Conservation (phyloP, 305 asterid species). For the Caryopteris hybrid region DNA sequence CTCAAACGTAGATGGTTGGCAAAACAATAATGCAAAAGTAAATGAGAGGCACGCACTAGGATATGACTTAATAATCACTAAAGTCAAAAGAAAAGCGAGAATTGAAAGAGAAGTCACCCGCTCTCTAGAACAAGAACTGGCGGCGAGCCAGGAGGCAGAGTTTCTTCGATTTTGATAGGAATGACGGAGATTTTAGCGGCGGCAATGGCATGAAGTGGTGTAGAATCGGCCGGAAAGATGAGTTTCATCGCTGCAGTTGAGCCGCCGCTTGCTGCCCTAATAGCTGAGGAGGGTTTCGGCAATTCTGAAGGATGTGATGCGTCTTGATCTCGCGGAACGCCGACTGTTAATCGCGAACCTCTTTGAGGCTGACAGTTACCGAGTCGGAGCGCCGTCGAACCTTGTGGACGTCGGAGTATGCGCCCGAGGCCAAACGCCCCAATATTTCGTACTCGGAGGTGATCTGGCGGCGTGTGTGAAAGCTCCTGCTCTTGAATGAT, state of each 20-base stretch:
- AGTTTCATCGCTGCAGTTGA: constrained; percentile 37
- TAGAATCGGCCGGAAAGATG: constrained; percentile 45
- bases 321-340: constrained; percentile 87
- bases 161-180: constrained; percentile 27
- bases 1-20: too few species aligned
- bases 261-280: background rate
- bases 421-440: constrained; percentile 87
- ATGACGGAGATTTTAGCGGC: constrained; percentile 65
- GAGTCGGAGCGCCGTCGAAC: constrained; percentile 80
- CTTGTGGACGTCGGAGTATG: constrained; percentile 87
- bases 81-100: background rate
- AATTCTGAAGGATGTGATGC: constrained; percentile 56
- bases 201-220: constrained; percentile 56
- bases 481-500: constrained; percentile 93
- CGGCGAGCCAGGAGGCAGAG: constrained; percentile 46
- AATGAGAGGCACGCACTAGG: background rate
- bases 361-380: constrained; percentile 71
- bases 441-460: constrained; percentile 63
- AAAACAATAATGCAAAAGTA: background rate
- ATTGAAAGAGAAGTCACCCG: constrained; percentile 39
- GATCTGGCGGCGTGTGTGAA: constrained; percentile 79
- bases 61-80: background rate
- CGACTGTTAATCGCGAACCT: constrained; percentile 87
- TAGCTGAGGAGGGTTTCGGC: background rate
- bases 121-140: constrained; percentile 42